Base-by-base conservation (phyloP, 257 asterid genomes). In the Lycium barbarum region DNA sequence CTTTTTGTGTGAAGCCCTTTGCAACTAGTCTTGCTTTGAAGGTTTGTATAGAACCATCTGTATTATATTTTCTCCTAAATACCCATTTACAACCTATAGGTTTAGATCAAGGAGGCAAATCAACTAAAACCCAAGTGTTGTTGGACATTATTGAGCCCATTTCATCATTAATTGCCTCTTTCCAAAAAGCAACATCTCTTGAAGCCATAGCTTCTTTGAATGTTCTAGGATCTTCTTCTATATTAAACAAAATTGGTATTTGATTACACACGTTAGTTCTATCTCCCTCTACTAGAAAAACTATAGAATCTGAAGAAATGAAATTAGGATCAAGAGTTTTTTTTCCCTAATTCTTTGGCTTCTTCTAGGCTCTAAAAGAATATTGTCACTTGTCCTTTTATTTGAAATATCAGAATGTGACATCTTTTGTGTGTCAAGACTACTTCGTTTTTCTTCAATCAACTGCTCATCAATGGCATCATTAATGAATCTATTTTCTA, bases 161-260 rank as follows among this genome's bases (percentile, higher is more conserved):
- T 53, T 76, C 63, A 76, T 76, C 82, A 76, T 51, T 49, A 18
- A 49, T 49, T 6, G 62, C 40, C 36, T 51, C 82, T 17, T 76
- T 76, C 43, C 38, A 49, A 18, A n/a, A 76, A 6, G 0, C 62
- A 57, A 54, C 18, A 12, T 12, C 58, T 12, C 58, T 54, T 54
- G 58, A 54, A 54, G 5, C 14, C 18, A 15, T 47, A 15, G 18
- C 17, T 2, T 74, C 59, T 8, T 40, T n/a, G 14, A 6, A 73
- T 14, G 55, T 72, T 15, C 13, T 74, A 51, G 81, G n/a, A 15
- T 40, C 33, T 5, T 74, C 81, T 38, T 45, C 58, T 11, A 45
- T 15, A 73, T 47, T 73, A 4, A 73, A 20, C 33, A 49, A 73
- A 47, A 40, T 40, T 1, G 81, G 40, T 43, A 49, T 43, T 47